Percentiles rank a stretch among this genome's conserved stretches.
These are phyloP conservation scores for Plasmopara halstedii DNA, from an alignment of 352 stramenopile species.

Conservation along the genomic window DNA sequence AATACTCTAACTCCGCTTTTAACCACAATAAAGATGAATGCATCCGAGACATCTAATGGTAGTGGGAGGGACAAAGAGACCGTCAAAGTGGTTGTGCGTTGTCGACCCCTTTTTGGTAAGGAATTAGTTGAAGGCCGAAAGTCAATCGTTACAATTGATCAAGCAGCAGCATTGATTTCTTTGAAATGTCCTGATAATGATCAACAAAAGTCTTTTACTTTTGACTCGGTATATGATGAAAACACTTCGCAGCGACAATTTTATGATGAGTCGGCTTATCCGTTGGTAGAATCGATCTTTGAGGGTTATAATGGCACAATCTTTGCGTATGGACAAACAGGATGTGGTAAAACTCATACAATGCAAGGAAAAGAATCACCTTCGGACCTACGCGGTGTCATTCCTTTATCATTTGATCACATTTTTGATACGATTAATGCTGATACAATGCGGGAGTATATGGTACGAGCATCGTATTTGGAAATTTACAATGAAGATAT, in stretches of 20 bases:
- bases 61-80: slow-evolving; percentile 65
- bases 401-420: slow-evolving; percentile 79
- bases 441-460: slow-evolving; percentile 63
- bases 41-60: slow-evolving; percentile 9
- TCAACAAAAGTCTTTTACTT: slow-evolving; percentile 84
- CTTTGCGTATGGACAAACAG: slow-evolving; percentile 87
- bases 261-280: slow-evolving; percentile 82
- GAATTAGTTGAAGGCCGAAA: slow-evolving; percentile 76
- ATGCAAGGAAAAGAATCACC: slow-evolving; percentile 79
- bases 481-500: slow-evolving; percentile 96
- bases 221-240: slow-evolving; percentile 88
- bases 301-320: slow-evolving; percentile 90
- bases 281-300: slow-evolving; percentile 86
- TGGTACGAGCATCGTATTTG: slow-evolving; percentile 86
- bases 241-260: slow-evolving; percentile 76
- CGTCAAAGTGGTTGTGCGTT: slow-evolving; percentile 87
- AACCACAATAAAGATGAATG: neutral
- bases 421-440: slow-evolving; percentile 82
- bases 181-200: slow-evolving; percentile 72
- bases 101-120: slow-evolving; percentile 78
- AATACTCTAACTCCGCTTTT: neutral
- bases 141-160: slow-evolving; percentile 75
- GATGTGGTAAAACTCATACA: slow-evolving; percentile 79
- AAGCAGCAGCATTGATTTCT: slow-evolving; percentile 50
- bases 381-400: slow-evolving; percentile 69